A percentile compares a stretch with the other conserved stretches of the same genome.
Conservation (phyloP, 805 yeast species). For the Metschnikowia borealis region DNA sequence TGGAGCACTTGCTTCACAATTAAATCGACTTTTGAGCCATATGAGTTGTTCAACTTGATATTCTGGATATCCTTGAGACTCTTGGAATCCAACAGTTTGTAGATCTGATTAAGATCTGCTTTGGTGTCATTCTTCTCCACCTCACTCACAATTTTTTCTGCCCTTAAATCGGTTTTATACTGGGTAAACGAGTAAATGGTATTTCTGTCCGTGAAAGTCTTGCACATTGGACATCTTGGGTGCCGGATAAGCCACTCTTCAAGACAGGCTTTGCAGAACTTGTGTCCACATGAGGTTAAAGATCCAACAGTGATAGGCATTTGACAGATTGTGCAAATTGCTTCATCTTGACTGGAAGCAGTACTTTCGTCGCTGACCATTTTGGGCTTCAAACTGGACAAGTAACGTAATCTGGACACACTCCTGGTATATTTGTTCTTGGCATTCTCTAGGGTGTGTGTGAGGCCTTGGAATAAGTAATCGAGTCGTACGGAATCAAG, state of each 20-base stretch:
- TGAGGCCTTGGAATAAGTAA: slow-evolving; percentile 6
- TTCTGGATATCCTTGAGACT: slow-evolving; percentile 43
- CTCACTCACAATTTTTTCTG: slow-evolving; percentile 29
- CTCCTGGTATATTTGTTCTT: slow-evolving; percentile 24
- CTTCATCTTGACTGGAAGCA: slow-evolving; percentile 27
- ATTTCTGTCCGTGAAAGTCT: slow-evolving; percentile 41
- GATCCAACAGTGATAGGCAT: slow-evolving; percentile 69
- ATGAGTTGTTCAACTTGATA: slow-evolving; percentile 36
- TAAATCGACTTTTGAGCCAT: slow-evolving; percentile 85
- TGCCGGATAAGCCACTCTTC: slow-evolving; percentile 63
- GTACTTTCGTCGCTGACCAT: slow-evolving; percentile 4
- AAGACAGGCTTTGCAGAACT: slow-evolving; percentile 80
- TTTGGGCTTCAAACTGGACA: slow-evolving; percentile 22
- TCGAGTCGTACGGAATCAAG: slow-evolving; percentile 7
- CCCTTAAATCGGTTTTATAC: slow-evolving; percentile 49
- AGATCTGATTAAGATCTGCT: slow-evolving; percentile 24
- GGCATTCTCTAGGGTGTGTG: slow-evolving; percentile 6
- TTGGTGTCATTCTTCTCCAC: neutral
- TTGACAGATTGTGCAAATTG: slow-evolving; percentile 76
- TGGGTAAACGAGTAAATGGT: slow-evolving; percentile 71
- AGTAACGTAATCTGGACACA: slow-evolving; percentile 34
- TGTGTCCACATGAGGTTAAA: slow-evolving; percentile 87
- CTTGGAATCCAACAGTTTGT: slow-evolving; percentile 41
- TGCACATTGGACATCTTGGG: slow-evolving; percentile 78
- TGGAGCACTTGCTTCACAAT: slow-evolving; percentile 69